Conservation (phyloP, 2,329 filamentous ascomycete genomes). For the Sphaerostilbella broomeana region DNA sequence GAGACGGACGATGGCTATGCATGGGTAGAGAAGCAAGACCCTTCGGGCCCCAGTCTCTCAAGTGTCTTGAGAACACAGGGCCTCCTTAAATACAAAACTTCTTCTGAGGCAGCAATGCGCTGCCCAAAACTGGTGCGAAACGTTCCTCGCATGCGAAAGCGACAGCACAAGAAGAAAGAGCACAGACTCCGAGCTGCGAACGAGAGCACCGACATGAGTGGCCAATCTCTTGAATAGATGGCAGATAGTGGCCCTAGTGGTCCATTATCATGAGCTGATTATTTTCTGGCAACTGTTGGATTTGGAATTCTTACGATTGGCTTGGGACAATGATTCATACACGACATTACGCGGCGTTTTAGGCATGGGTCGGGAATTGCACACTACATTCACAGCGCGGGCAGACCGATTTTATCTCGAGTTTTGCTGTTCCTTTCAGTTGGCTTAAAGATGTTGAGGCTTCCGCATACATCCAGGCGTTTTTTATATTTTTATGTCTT, state of each 20-base stretch:
- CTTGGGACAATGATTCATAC: slow-evolving; percentile 3
- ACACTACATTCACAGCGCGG: no score
- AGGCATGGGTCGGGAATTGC: no score
- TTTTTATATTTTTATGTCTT: no score
- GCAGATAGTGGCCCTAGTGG: no score
- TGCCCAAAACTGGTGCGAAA: slow-evolving; percentile 17
- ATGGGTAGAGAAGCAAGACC: slow-evolving; percentile 20
- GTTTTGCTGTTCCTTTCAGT: no score
- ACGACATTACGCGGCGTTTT: slow-evolving; percentile 10
- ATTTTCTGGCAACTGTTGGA: no score
- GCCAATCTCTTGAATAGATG: neutral
- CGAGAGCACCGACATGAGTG: slow-evolving; percentile 2
- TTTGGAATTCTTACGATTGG: slow-evolving; percentile 1
- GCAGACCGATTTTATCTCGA: no score
- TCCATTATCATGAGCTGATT: no score
- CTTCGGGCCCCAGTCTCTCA: slow-evolving; percentile 9
- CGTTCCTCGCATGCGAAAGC: slow-evolving; percentile 19
- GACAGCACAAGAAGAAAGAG: slow-evolving; percentile 14
- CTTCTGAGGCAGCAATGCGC: slow-evolving; percentile 17
- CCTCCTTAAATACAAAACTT: slow-evolving; percentile 7
- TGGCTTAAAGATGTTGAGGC: no score
- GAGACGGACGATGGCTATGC: slow-evolving; percentile 21
- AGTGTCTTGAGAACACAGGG: slow-evolving; percentile 18
- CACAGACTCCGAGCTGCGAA: slow-evolving; percentile 5
- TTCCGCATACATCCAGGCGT: no score